Conservation (phyloP, 106 monocot species). For the Narthecium ossifragum region DNA sequence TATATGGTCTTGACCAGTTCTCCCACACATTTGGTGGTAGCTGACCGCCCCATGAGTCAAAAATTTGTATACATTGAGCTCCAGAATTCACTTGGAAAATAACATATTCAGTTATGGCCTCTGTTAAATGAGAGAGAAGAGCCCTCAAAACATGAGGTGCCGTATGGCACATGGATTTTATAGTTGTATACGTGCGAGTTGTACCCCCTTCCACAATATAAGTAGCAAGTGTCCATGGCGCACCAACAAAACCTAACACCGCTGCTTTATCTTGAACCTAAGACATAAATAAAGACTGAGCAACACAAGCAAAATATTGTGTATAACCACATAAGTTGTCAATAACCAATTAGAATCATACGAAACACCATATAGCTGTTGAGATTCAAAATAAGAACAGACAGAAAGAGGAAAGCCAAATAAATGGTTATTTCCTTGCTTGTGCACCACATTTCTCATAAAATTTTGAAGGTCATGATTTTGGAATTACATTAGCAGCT, state of each 20-base stretch:
- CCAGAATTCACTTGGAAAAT: constrained; percentile 89
- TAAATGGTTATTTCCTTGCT: no score
- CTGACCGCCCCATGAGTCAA: constrained; percentile 98
- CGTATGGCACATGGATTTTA: constrained; percentile 86
- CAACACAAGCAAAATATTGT: constrained; percentile 1
- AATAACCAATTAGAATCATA: no score
- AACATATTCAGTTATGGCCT: constrained; percentile 80
- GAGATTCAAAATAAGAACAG: no score
- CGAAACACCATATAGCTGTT: no score
- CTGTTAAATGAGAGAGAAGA: constrained; percentile 73
- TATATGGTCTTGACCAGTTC: constrained; percentile 90
- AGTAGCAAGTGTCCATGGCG: constrained; percentile 98
- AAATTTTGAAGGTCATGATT: no score
- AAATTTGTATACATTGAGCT: constrained; percentile 94
- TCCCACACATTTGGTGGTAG: constrained; percentile 93
- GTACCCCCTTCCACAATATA: constrained; percentile 97
- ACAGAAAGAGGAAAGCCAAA: no score
- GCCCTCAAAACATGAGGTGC: constrained; percentile 63
- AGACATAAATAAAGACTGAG: constrained; percentile 1
- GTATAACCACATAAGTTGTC: background rate
- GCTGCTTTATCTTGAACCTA: constrained; percentile 88
- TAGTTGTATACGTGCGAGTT: constrained; percentile 70
- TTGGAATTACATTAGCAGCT: no score
- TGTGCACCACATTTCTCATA: no score
- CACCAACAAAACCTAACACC: constrained; percentile 88